phyloP scores from a whole-genome alignment of 2,329 filamentous ascomycete species.

The Claviceps capensis region DNA sequence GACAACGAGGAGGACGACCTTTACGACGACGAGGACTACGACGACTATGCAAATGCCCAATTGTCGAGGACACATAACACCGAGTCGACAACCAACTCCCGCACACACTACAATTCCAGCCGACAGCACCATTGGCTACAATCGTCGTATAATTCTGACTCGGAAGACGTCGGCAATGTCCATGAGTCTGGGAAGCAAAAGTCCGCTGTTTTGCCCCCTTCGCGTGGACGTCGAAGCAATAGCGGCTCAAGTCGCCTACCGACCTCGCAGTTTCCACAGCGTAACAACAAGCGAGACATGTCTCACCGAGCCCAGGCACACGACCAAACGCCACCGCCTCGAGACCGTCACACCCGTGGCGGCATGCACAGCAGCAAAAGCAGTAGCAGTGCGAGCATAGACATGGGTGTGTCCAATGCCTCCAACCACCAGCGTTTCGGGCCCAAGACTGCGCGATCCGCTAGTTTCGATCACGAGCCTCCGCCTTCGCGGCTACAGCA shows the following conservation, averaged over 20 bases:
- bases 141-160: conserved; percentile 49
- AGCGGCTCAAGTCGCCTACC: conserved; percentile 66
- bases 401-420: conserved; percentile 44
- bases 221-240: conserved; percentile 58
- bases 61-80: conserved; percentile 9
- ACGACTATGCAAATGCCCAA: background rate
- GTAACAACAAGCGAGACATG: conserved; percentile 47
- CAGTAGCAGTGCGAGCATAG: conserved; percentile 53
- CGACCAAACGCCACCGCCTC: conserved; percentile 24
- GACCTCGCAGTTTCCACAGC: conserved; percentile 37
- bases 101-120: background rate
- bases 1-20: background rate
- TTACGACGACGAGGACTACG: background rate
- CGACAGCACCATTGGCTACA: conserved; percentile 14
- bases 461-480: conserved; percentile 57
- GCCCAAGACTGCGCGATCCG: conserved; percentile 43
- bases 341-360: conserved; percentile 34
- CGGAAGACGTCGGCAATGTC: conserved; percentile 38
- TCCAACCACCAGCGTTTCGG: conserved; percentile 46
- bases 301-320: conserved; percentile 22
- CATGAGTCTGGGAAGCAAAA: conserved; percentile 20
- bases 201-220: conserved; percentile 9
- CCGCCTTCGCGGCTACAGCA: conserved; percentile 5
- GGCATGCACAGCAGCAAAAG: conserved; percentile 60
- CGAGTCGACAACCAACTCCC: conserved; percentile 4